These are phyloP conservation scores for Stenogyne calaminthoides DNA, from an alignment of 305 asterid species.

Conservation along the genomic window DNA sequence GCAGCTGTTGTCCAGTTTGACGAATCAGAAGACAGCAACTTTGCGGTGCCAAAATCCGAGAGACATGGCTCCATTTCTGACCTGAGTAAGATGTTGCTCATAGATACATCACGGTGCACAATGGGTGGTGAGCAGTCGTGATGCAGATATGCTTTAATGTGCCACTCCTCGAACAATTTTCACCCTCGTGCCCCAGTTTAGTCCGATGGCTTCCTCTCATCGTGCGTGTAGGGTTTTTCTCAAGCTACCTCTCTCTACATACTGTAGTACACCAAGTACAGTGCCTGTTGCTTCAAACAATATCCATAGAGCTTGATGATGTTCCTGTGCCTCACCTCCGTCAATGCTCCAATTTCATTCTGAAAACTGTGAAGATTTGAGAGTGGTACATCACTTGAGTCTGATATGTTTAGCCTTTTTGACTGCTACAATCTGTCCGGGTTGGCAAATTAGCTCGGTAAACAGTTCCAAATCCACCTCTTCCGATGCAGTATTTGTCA, in stretches of 20 bases:
- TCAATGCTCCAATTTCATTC: too few relatives aligned
- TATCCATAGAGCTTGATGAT: too few relatives aligned
- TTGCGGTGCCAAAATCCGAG: slow-evolving; percentile 84
- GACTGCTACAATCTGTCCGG: slow-evolving; percentile 63
- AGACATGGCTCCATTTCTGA: slow-evolving; percentile 58
- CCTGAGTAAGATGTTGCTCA: slow-evolving; percentile 65
- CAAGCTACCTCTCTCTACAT: slow-evolving; percentile 65
- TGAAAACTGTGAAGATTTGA: too few relatives aligned
- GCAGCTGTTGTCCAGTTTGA: too few relatives aligned
- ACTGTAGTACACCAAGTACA: slow-evolving; percentile 75
- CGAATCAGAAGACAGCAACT: slow-evolving; percentile 46
- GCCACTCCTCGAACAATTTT: slow-evolving; percentile 63
- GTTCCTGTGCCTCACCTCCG: too few relatives aligned
- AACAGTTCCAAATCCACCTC: slow-evolving; percentile 76
- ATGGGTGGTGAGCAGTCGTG: slow-evolving; percentile 76
- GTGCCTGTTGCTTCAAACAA: slow-evolving; percentile 55
- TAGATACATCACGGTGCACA: slow-evolving; percentile 72
- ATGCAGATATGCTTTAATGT: slow-evolving; percentile 83
- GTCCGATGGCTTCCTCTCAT: slow-evolving; percentile 44
- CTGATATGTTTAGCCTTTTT: slow-evolving; percentile 59
- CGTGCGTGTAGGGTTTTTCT: slow-evolving; percentile 49
- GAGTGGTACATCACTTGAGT: too few relatives aligned
- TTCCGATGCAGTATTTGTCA: slow-evolving; percentile 65
- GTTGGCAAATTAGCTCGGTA: slow-evolving; percentile 56
- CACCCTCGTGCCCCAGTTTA: slow-evolving; percentile 61